These are phyloP conservation scores for Cavenderia fasciculata DNA, from an alignment of 78 protist genomes.

Conservation along the genomic window DNA sequence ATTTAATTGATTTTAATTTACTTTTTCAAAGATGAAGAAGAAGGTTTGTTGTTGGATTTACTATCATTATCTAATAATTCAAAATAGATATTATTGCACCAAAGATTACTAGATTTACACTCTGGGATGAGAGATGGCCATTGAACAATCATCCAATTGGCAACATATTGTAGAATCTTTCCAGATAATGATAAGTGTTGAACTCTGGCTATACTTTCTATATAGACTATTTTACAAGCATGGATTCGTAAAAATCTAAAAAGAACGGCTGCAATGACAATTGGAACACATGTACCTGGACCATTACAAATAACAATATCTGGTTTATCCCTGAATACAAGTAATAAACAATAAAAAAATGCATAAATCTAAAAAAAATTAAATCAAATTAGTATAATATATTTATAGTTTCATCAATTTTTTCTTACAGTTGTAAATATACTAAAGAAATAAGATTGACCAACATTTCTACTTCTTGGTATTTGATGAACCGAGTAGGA, in stretches of 20 bases:
- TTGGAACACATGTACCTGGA: conserved; percentile 89
- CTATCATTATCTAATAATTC: background rate
- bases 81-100: conserved; percentile 51
- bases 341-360: conserved; percentile 50
- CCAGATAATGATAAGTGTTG: conserved; percentile 77
- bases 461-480: conserved; percentile 84
- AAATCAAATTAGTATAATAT: background rate
- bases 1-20: too few species aligned
- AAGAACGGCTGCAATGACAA: conserved; percentile 45
- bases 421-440: conserved; percentile 73
- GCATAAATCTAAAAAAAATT: conserved; percentile 37
- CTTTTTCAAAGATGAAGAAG: too few species aligned
- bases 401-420: background rate
- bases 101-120: background rate
- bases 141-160: conserved; percentile 75
- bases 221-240: conserved; percentile 64
- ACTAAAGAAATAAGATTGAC: conserved; percentile 80
- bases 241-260: conserved; percentile 15
- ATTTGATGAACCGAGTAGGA: background rate
- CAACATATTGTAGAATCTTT: conserved; percentile 54
- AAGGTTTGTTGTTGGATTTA: background rate
- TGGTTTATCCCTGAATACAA: conserved; percentile 57
- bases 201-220: conserved; percentile 84
- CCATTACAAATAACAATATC: conserved; percentile 81
- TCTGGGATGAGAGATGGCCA: conserved; percentile 60